Base-by-base conservation (phyloP, 169 alveolate genomes). In the Eimeria tenella region DNA sequence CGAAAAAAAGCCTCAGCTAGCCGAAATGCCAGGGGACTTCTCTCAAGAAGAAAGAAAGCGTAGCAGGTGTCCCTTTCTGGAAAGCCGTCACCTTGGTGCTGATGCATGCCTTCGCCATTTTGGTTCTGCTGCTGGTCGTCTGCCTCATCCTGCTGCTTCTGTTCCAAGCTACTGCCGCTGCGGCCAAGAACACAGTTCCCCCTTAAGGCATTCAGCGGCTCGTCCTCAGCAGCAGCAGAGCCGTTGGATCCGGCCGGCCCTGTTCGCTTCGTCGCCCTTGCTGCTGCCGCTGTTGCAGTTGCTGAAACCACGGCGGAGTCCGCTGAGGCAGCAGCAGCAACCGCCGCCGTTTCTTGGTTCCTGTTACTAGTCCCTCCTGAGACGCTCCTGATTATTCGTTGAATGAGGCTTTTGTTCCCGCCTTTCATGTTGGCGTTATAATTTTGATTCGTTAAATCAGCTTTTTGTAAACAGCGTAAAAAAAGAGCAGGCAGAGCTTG, bases 1-100 rank as follows among this genome's bases (percentile, higher is more conserved):
- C 90, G 63, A 56, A 82, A 82, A 31, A 82, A 82, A 19, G 90
- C 90, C 17, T 82, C 90, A 50, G 75, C 71, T n/a, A 82, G 75
- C 25, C 90, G 90, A 58, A 82, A 58, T 25, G 90, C 90, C 60
- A 82, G 52, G 50, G 52, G 90, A 3, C 60, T 56, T 6, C 23
- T 49, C n/a, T 82, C 90, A n/a, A 82, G 56, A 53, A 82, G 17
- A 58, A 82, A 82, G 58, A 82, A 82, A 10, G 90, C 62, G n/a
- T 82, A 23, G 19, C 19, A 65, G 31, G 9, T 3, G 77, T 68
- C 31, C 3, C n/a, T n/a, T 7, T 17, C 11, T 13, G 77, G 13
- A 17, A 17, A 13, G 68, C 21, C 2, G 19, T 58, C 68, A 1
- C 21, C 21, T 13, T 17, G 11, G 68, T 58, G 68, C 21, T 58